Conservation (phyloP, 495 filamentous ascomycete genomes). For the Tuber melanosporum region DNA sequence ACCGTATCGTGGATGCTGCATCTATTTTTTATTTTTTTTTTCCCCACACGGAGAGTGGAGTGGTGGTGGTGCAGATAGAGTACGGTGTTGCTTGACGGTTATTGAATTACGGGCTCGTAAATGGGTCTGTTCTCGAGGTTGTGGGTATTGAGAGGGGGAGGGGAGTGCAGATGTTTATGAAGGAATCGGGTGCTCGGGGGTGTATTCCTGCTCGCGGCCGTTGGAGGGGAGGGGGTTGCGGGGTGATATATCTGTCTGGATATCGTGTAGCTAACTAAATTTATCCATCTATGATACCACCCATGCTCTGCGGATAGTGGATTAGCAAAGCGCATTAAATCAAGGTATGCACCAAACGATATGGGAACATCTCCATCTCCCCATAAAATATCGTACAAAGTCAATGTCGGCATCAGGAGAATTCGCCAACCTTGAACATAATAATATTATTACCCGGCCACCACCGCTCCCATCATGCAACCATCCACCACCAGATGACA, state of each 20-base stretch:
- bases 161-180: neutral
- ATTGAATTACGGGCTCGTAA: neutral
- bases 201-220: neutral
- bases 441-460: constrained; percentile 1
- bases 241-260: neutral
- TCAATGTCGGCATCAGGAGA: neutral
- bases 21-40: neutral
- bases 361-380: neutral
- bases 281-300: neutral
- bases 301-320: neutral
- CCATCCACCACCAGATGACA: neutral
- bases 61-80: neutral
- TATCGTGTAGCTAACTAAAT: neutral
- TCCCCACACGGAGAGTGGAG: neutral
- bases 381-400: neutral
- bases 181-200: neutral
- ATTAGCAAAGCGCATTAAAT: neutral
- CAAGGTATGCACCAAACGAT: neutral
- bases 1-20: neutral
- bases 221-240: neutral
- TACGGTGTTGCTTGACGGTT: neutral
- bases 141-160: neutral
- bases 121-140: neutral
- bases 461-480: neutral
- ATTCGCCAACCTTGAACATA: neutral